These are phyloP conservation scores for Monilinia fructigena DNA, from an alignment of 2,329 filamentous ascomycete genomes.

Conservation along the genomic window DNA sequence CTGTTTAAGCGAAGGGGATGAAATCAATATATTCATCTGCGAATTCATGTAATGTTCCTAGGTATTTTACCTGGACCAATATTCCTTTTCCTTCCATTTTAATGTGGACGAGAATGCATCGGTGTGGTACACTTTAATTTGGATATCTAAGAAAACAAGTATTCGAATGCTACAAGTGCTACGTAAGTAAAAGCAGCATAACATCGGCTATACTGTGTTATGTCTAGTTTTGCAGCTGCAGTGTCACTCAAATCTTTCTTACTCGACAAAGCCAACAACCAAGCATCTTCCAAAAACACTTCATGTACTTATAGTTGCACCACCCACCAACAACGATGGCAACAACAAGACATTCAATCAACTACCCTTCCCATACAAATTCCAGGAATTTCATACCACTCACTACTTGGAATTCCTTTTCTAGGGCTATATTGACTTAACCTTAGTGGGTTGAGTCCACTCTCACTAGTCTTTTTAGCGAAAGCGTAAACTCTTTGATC, in stretches of 20 bases:
- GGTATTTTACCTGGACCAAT: background rate
- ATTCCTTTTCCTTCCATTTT: background rate
- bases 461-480: constrained; percentile 8
- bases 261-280: background rate
- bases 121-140: background rate
- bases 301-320: background rate
- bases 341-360: background rate
- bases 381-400: background rate
- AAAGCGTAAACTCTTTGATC: constrained; percentile 1
- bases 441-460: constrained; percentile 1
- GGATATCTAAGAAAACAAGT: background rate
- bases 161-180: background rate
- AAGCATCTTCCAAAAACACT: background rate
- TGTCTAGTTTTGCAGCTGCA: background rate
- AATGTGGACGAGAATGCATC: background rate
- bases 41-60: background rate
- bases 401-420: background rate
- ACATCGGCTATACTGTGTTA: background rate
- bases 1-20: background rate
- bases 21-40: background rate
- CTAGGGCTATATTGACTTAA: constrained; percentile 13
- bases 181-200: background rate
- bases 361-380: background rate
- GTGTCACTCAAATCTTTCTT: background rate
- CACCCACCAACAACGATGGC: background rate